Conservation (phyloP, 1,139 yeast genomes). For the Wickerhamomyces sp. region DNA sequence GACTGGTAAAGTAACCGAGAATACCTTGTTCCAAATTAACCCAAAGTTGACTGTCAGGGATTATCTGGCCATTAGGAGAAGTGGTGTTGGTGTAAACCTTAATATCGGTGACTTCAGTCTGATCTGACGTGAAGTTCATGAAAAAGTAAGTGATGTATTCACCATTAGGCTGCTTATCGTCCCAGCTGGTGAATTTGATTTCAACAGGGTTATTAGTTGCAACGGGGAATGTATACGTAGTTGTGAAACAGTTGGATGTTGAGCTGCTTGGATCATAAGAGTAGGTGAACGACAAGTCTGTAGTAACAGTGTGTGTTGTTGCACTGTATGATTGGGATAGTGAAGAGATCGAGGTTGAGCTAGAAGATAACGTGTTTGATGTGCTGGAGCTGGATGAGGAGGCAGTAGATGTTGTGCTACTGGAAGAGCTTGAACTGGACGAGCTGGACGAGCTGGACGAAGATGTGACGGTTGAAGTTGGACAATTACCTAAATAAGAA, state of each 20-base stretch:
- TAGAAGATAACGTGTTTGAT: slow-evolving; percentile 1
- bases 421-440: slow-evolving; percentile 1
- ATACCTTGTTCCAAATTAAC: slow-evolving; percentile 17
- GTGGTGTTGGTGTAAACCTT: slow-evolving; percentile 9
- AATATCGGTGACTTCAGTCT: slow-evolving; percentile 14
- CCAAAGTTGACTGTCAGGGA: slow-evolving; percentile 7
- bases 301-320: slow-evolving; percentile 12
- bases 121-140: slow-evolving; percentile 17
- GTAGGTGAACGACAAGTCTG: slow-evolving; percentile 10
- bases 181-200: slow-evolving; percentile 10
- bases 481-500: slow-evolving; percentile 21
- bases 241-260: slow-evolving; percentile 12
- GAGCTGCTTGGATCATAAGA: slow-evolving; percentile 9
- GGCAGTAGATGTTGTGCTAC: slow-evolving; percentile 2
- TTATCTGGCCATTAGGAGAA: background rate
- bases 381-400: slow-evolving; percentile 3
- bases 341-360: slow-evolving; percentile 8
- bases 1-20: slow-evolving; percentile 1
- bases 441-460: slow-evolving; percentile 1
- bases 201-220: slow-evolving; percentile 8
- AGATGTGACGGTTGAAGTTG: slow-evolving; percentile 3
- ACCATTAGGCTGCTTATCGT: background rate
- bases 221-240: slow-evolving; percentile 1
- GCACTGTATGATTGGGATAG: slow-evolving; percentile 2
- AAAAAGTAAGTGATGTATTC: slow-evolving; percentile 9